phyloP scores from a whole-genome alignment of 2,329 filamentous ascomycete genomes.

The Dactylellina leptospora region DNA sequence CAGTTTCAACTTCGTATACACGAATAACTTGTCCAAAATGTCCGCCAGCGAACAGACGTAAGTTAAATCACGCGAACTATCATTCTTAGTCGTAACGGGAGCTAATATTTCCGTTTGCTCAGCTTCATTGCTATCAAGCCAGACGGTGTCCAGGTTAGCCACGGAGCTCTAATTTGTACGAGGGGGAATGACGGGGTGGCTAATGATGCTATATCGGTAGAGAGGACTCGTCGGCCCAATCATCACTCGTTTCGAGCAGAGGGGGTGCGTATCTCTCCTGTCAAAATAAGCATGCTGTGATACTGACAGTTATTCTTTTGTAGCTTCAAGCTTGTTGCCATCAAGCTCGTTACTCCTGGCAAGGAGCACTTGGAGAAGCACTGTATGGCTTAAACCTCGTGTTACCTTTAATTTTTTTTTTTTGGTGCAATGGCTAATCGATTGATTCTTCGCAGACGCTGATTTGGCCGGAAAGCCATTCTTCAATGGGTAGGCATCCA shows the following conservation, averaged over 20 bases:
- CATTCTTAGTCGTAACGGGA: constrained; percentile 54
- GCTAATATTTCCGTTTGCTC: constrained; percentile 53
- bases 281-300: neutral
- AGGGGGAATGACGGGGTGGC: no score
- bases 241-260: constrained; percentile 96
- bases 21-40: constrained; percentile 29
- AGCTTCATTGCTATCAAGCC: constrained; percentile 99
- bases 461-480: constrained; percentile 95
- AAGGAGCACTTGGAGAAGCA: constrained; percentile 98
- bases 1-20: constrained; percentile 22
- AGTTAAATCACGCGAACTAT: constrained; percentile 1
- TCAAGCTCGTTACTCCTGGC: constrained; percentile 90
- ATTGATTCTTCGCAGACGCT: constrained; percentile 67
- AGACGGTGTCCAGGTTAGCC: constrained; percentile 95
- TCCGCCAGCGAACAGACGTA: constrained; percentile 33
- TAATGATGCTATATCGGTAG: constrained; percentile 63
- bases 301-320: no score
- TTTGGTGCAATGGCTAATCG: no score
- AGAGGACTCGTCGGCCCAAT: constrained; percentile 98
- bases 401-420: no score
- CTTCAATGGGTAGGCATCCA: constrained; percentile 84
- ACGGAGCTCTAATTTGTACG: no score
- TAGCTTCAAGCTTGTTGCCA: constrained; percentile 96
- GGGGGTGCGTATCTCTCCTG: constrained; percentile 85
- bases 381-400: constrained; percentile 72